Base-by-base conservation (phyloP, 1,284 basidiomycete species). In the Thelephora terrestris region DNA sequence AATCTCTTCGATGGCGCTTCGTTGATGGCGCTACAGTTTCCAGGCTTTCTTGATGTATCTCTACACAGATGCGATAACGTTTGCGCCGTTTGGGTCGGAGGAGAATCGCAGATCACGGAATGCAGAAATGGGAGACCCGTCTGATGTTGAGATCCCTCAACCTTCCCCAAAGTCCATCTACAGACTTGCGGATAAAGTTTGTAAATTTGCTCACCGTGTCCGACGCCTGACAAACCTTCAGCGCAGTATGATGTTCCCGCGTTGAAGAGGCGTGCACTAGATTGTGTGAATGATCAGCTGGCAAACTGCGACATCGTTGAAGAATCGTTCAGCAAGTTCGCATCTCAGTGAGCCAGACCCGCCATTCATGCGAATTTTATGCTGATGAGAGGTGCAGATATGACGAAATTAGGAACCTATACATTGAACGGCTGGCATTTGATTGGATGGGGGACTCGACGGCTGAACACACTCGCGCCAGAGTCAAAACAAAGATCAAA, bases 131-230 rank as follows among this genome's bases (percentile, higher is more conserved):
- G 50, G 34, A 25, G 39, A 10, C 16, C n/a, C 34, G 9, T 44
- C 48, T 21, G 36, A 50, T 1, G 7, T 48, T 1, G 46, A 52
- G 17, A 46, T 53, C 10, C 50, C 52, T 10, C 46, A 47, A 2
- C 55, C 55, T 27, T 58, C 57, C 1, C 55, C 55, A 5, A 58
- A 58, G 43, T 58, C 57, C 1, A 54, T 58, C 50, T 58, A 58
- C 36, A 50, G 53, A 0, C 25, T 58, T 3, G 55, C 57, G 12
- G 47, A 53, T 10, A 53, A 50, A 42, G 57, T 58, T 20, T 18
- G 46, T 29, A 40, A 12, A 32, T 32, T 27, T 4, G 12, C 17
- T 21, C n/a, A 12, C 5, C 5, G 27, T 14, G 7, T 14, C 37
- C 21, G 14, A 14, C 5, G 27, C 14, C 21, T 39, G 7, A 21